Conservation (phyloP, 306 rosid species). For the Malus sieversii region DNA sequence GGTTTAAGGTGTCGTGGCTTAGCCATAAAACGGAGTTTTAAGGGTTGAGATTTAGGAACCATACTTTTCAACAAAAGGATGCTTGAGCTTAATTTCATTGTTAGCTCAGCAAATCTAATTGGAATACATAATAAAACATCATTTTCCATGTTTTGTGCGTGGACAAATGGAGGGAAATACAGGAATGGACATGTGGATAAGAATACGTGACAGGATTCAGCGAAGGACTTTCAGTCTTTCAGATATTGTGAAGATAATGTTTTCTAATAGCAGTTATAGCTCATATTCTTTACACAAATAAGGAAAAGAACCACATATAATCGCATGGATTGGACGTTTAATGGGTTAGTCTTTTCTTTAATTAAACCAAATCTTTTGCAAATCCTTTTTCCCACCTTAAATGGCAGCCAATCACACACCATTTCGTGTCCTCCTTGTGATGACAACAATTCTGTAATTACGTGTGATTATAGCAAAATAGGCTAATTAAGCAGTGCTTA, state of each 20-base stretch:
- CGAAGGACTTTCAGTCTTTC: not conserved
- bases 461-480: not conserved
- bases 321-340: not conserved
- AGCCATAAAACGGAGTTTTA: too few species aligned
- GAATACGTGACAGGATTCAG: not conserved
- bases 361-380: not conserved
- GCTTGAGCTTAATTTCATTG: too few species aligned
- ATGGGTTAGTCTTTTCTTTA: not conserved
- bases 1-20: too few species aligned
- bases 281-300: not conserved
- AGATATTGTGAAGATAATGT: not conserved
- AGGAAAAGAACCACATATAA: not conserved
- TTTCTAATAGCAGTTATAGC: not conserved
- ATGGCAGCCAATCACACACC: not conserved
- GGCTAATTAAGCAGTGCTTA: not conserved
- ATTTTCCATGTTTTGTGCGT: not conserved
- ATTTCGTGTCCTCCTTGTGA: not conserved
- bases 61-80: too few species aligned
- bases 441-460: not conserved
- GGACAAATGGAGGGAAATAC: not conserved
- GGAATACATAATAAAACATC: not conserved
- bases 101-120: too few species aligned
- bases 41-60: too few species aligned
- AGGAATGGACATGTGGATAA: not conserved
- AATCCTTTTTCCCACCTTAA: not conserved